A percentile compares a stretch with the other conserved stretches of the same genome.
These are phyloP conservation scores for Pisolithus thermaeus DNA, from an alignment of 1,284 basidiomycete genomes.

Conservation along the genomic window DNA sequence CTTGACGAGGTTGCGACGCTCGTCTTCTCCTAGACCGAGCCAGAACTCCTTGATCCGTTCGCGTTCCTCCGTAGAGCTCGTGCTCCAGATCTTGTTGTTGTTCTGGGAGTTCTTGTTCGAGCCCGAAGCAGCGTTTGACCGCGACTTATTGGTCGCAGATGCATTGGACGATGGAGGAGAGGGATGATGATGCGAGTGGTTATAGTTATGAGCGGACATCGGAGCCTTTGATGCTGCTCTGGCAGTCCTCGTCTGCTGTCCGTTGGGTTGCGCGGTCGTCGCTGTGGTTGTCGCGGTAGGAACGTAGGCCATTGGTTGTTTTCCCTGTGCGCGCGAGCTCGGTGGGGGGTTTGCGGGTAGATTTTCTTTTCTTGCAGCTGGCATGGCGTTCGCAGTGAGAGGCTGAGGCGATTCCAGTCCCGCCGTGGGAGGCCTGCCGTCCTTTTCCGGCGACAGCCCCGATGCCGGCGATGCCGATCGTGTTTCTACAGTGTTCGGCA, in stretches of 20 bases:
- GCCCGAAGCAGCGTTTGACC: slow-evolving; percentile 35
- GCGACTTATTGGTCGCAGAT: slow-evolving; percentile 43
- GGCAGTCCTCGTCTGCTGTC: slow-evolving; percentile 36
- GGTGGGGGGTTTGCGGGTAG: slow-evolving; percentile 42
- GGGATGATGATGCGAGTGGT: slow-evolving; percentile 57
- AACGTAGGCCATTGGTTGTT: slow-evolving; percentile 64
- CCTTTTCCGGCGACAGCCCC: slow-evolving; percentile 31
- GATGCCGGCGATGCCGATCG: slow-evolving; percentile 27
- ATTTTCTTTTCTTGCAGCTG: slow-evolving; percentile 33
- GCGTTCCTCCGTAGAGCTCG: slow-evolving; percentile 85
- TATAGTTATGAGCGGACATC: slow-evolving; percentile 48
- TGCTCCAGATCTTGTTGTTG: slow-evolving; percentile 81
- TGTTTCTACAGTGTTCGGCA: slow-evolving; percentile 26
- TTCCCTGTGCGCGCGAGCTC: slow-evolving; percentile 68
- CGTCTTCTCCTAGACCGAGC: slow-evolving; percentile 84
- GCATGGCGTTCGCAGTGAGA: slow-evolving; percentile 38
- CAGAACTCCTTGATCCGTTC: slow-evolving; percentile 98
- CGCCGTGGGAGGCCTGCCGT: slow-evolving; percentile 33
- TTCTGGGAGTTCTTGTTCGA: slow-evolving; percentile 28
- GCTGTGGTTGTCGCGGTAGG: slow-evolving; percentile 27
- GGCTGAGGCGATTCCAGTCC: slow-evolving; percentile 34
- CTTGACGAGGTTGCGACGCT: slow-evolving; percentile 86
- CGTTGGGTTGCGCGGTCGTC: slow-evolving; percentile 31
- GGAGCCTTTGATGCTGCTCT: slow-evolving; percentile 69
- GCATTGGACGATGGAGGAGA: slow-evolving; percentile 65